Base-by-base conservation (phyloP, 179 eudicot species). In the Drosera spatulata region DNA sequence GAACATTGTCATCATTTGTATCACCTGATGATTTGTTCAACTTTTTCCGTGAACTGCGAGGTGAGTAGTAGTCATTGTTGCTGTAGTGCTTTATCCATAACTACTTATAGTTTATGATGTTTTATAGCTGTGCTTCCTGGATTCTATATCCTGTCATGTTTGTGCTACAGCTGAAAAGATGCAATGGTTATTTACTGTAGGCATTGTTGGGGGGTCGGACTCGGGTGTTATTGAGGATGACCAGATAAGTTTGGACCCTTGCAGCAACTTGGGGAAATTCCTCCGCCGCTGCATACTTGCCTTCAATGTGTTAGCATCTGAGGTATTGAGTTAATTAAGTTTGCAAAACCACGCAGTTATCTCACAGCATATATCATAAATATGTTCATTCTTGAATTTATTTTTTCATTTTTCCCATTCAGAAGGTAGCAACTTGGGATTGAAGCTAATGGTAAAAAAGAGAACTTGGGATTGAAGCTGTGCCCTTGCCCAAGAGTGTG, bases 11-110 rank as follows among this genome's bases (percentile, higher is more conserved):
- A 46, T 81, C 88, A 2, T 46, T 93, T 22, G 68, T 77, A 3
- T 82, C 82, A 6, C 97, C 97, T 1, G 99, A 93, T 75, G 97
- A 93, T 71, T 79, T 93, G 75, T 89, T 93, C 60, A 89, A 83
- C 73, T 72, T 86, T 66, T 93, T 93, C 72, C 70, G 71, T 63
- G 97, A 86, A 61, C 68, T 89, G 58, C 83, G 90, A 80, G 99
- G 99, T 89, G 51, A 65, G 74, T 52, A 39, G 33, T 61, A 11
- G 14, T 48, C 37, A 38, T 53, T 38, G 22, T 53, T 12, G 41
- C 12, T 56, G 11, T n/a, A 37, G 14, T 22, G 13, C 49, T 51
- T n/a, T 2, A 22, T 43, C 38, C 13, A 15, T 48, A 3, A 40
- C 58, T 15, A 38, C 52, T 22, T 37, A 40, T 22, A 50, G 55